Evolutionary conservation across 75 land plant species (phyloP), one percentile per base, ranked within the genome.

Genomic region (Sequoia sempervirens): DNA sequence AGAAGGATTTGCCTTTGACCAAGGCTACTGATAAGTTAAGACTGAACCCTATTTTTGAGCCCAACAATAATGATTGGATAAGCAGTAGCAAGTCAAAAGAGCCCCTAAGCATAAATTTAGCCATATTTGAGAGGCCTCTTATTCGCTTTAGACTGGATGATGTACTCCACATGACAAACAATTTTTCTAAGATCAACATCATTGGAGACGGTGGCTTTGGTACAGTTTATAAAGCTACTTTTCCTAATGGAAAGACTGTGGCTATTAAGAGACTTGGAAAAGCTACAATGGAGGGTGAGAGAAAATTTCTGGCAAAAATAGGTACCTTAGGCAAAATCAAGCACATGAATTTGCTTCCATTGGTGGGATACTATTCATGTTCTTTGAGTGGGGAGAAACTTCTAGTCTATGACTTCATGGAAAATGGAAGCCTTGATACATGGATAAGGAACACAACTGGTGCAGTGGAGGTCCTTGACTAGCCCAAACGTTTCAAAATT

Each of bases 231-330:
- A 87, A 84, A 64, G 90, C 86, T 4, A 84, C 85, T 56, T 82
- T 89, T 3, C 82, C 74, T 11, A 86, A 87, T 85, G 90, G 89
- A 12, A 82, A 84, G 20, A 85, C 79, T 17, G 90, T 87, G 10
- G 90, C 86, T 20, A 86, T 89, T 13, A 89, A 89, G 54, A 89
- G 87, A 81, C 89, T 89, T 17, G 86, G 89, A 20, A 75, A 81
- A 2, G 85, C 84, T 34, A 40, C 79, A 9, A 85, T 73, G 18
- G 89, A 89, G 61, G 89, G 90, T 5, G 81, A 87, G 43, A 80
- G 89, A 52, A 89, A 89, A 82, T 89, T 89, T 83, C 84, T 89
- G 12, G 90, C 90, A 26, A 88, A 89, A 41, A 89, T 89, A 88
- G 90, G 82, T 13, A 87, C 86, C 38, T 72, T 89, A 17, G 90